Conservation (phyloP, 1,284 basidiomycete species). For the Pseudozyma sp. region DNA sequence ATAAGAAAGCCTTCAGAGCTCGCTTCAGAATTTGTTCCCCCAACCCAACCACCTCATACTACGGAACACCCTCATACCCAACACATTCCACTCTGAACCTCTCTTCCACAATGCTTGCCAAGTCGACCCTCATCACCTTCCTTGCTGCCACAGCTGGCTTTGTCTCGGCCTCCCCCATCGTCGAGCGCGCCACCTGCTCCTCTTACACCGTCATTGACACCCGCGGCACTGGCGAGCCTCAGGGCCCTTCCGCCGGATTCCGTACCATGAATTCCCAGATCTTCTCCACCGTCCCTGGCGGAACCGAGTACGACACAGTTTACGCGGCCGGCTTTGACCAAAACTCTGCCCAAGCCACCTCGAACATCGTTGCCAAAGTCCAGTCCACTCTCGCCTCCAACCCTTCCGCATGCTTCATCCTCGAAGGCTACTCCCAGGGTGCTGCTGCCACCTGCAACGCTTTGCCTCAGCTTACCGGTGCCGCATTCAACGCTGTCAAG, state of each 20-base stretch:
- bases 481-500: constrained; percentile 58
- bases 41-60: background rate
- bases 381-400: constrained; percentile 14
- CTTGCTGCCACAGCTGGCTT: constrained; percentile 18
- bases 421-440: constrained; percentile 60
- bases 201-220: constrained; percentile 62
- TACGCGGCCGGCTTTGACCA: constrained; percentile 62
- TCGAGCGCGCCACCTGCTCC: constrained; percentile 30
- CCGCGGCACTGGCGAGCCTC: constrained; percentile 64
- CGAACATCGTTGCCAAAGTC: constrained; percentile 49
- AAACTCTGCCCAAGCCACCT: constrained; percentile 52
- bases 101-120: constrained; percentile 18
- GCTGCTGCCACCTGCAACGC: constrained; percentile 65
- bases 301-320: constrained; percentile 61
- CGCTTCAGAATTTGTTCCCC: background rate
- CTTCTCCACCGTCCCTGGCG: constrained; percentile 35
- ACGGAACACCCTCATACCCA: background rate
- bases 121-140: constrained; percentile 17
- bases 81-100: background rate
- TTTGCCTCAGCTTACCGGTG: constrained; percentile 46
- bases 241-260: constrained; percentile 61
- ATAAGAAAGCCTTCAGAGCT: background rate
- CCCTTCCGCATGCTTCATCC: constrained; percentile 43
- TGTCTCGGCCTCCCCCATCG: constrained; percentile 17
- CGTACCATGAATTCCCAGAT: constrained; percentile 50